These are phyloP conservation scores for Leishmania gerbilli DNA, from an alignment of 208 protist species.

Conservation along the genomic window DNA sequence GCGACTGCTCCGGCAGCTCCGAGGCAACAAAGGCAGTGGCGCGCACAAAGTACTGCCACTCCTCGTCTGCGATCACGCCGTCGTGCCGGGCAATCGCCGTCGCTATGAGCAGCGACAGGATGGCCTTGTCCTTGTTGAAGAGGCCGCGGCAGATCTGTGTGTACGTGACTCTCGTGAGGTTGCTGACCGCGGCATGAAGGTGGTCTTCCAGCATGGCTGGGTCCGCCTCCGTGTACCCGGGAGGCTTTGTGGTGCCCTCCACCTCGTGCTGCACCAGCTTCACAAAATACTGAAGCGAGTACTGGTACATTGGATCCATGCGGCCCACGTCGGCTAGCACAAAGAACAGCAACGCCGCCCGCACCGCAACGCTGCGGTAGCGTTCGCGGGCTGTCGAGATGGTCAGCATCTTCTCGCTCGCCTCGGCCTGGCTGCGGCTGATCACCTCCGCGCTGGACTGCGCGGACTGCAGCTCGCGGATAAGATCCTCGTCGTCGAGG, in stretches of 20 bases:
- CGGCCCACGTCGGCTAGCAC: conserved; percentile 91
- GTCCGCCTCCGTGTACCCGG: conserved; percentile 53
- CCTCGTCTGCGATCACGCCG: conserved; percentile 69
- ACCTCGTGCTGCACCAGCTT: conserved; percentile 93
- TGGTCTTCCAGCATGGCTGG: conserved; percentile 64
- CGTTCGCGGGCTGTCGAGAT: conserved; percentile 89
- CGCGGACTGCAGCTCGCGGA: conserved; percentile 93
- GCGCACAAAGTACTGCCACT: conserved; percentile 94
- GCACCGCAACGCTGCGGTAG: conserved; percentile 91
- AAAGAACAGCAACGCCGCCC: conserved; percentile 96
- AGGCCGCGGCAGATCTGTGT: conserved; percentile 97
- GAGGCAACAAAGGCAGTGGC: conserved; percentile 85
- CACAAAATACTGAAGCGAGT: conserved; percentile 98
- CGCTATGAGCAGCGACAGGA: conserved; percentile 95
- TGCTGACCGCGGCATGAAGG: conserved; percentile 80
- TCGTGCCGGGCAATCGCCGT: conserved; percentile 82
- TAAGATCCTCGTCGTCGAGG: conserved; percentile 95
- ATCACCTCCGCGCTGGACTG: conserved; percentile 93
- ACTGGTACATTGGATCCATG: conserved; percentile 99
- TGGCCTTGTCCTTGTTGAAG: conserved; percentile 98
- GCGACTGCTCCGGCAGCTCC: conserved; percentile 61
- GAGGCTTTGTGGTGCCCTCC: conserved; percentile 63
- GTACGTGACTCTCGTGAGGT: conserved; percentile 93
- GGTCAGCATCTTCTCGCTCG: conserved; percentile 93
- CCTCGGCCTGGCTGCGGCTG: conserved; percentile 84